A percentile compares a stretch with the other conserved stretches of the same genome.
phyloP scores from a whole-genome alignment of 768 basidiomycete genomes.

The Pilatotrama ljubarskyi region DNA sequence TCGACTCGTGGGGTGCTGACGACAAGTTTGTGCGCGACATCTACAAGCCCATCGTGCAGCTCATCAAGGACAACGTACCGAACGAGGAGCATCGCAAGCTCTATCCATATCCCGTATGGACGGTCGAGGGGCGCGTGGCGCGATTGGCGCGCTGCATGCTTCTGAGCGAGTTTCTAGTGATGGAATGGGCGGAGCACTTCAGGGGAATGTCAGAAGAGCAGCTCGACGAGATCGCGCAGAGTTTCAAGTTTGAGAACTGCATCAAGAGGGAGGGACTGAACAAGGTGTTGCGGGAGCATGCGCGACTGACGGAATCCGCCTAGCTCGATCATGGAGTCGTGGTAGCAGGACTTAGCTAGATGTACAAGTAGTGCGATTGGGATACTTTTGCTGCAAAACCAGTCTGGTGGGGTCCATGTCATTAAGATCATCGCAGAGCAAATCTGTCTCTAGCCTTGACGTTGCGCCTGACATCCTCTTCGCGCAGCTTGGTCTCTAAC shows the following conservation, averaged over 20 bases:
- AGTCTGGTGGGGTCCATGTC: neutral
- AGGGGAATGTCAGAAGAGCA: constrained; percentile 54
- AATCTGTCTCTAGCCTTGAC: constrained; percentile 62
- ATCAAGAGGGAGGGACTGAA: constrained; percentile 60
- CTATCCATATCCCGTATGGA: constrained; percentile 68
- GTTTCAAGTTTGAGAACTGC: constrained; percentile 73
- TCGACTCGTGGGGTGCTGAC: constrained; percentile 81
- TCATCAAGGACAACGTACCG: constrained; percentile 56
- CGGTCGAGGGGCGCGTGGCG: constrained; percentile 51
- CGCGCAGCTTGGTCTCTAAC: constrained; percentile 63
- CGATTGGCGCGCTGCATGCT: constrained; percentile 65
- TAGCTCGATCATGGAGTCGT: neutral
- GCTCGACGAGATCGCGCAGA: constrained; percentile 68
- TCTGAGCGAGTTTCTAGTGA: constrained; percentile 65
- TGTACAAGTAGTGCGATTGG: constrained; percentile 1
- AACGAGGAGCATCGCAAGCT: constrained; percentile 44
- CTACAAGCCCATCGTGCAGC: constrained; percentile 68
- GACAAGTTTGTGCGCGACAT: constrained; percentile 53
- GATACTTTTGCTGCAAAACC: constrained; percentile 3
- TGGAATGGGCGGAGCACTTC: constrained; percentile 76
- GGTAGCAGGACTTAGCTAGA: neutral
- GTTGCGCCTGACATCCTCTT: constrained; percentile 60
- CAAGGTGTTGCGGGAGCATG: constrained; percentile 30
- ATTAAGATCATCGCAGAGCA: constrained; percentile 22
- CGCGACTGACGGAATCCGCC: constrained; percentile 6